phyloP scores from a whole-genome alignment of 2,329 filamentous ascomycete genomes.

The Aspergillus pseudoglaucus region DNA sequence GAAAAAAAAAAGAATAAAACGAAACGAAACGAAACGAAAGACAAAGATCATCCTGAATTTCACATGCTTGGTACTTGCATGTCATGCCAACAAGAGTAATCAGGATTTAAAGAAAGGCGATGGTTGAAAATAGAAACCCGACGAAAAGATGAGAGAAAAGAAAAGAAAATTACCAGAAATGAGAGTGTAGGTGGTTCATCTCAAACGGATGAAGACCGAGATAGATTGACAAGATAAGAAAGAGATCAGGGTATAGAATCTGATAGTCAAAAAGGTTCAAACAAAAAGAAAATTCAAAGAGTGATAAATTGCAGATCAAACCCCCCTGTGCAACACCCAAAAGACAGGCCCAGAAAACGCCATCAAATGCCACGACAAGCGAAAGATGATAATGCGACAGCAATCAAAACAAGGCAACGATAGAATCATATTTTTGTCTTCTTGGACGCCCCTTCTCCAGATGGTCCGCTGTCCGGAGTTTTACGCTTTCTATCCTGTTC shows the following conservation, averaged over 20 bases:
- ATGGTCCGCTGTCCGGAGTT: conserved; percentile 32
- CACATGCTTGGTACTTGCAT: too few relatives aligned
- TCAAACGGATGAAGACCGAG: too few relatives aligned
- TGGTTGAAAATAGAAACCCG: too few relatives aligned
- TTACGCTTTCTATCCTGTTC: conserved; percentile 41
- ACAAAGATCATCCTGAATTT: background rate
- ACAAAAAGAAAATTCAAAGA: background rate
- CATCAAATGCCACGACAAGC: background rate
- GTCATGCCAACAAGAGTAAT: too few relatives aligned
- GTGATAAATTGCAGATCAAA: background rate
- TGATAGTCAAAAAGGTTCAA: background rate
- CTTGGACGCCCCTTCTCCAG: conserved; percentile 28
- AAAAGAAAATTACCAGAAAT: too few relatives aligned
- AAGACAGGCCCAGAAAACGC: conserved; percentile 2
- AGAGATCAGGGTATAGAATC: too few relatives aligned
- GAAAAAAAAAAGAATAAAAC: conserved; percentile 1
- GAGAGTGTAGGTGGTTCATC: too few relatives aligned
- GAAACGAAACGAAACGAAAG: background rate
- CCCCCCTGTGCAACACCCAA: background rate
- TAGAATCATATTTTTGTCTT: conserved; percentile 32
- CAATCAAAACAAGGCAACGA: background rate
- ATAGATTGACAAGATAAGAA: too few relatives aligned
- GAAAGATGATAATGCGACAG: conserved; percentile 1
- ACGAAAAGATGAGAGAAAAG: too few relatives aligned
- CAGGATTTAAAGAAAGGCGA: too few relatives aligned